Conservation (phyloP, 192 early-diverging fungal species). For the Coemansia biformis region DNA sequence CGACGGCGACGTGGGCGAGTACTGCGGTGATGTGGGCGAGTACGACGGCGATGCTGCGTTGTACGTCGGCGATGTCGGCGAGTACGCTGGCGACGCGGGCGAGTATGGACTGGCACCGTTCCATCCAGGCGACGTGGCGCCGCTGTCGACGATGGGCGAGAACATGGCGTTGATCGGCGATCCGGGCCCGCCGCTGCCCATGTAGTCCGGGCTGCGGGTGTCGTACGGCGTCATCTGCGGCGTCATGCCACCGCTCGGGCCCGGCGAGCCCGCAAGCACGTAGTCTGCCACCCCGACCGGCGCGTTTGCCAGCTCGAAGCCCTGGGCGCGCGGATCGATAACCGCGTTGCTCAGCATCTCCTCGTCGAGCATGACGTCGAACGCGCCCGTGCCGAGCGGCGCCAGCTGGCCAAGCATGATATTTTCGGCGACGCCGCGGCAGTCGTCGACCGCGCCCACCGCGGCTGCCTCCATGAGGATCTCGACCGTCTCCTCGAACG, state of each 20-base stretch:
- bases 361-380: conserved; percentile 91
- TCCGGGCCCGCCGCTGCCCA: conserved; percentile 54
- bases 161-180: conserved; percentile 76
- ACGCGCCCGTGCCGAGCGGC: conserved; percentile 89
- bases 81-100: conserved; percentile 55
- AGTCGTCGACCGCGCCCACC: conserved; percentile 87
- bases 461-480: conserved; percentile 93
- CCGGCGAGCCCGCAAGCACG: conserved; percentile 49
- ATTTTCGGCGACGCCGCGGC: conserved; percentile 94
- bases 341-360: conserved; percentile 76
- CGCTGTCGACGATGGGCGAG: conserved; percentile 77
- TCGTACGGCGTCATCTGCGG: conserved; percentile 81
- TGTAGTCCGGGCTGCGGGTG: conserved; percentile 61
- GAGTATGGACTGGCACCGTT: conserved; percentile 56
- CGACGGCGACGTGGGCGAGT: conserved; percentile 63
- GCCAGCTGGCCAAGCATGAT: conserved; percentile 97
- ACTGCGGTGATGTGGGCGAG: conserved; percentile 58
- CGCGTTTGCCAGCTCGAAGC: conserved; percentile 52
- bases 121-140: conserved; percentile 58
- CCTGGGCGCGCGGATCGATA: conserved; percentile 52
- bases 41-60: conserved; percentile 68
- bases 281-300: conserved; percentile 51
- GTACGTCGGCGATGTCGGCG: conserved; percentile 72
- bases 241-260: conserved; percentile 60
- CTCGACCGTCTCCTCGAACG: conserved; percentile 99